Evolutionary conservation across 2,329 filamentous ascomycete genomes (phyloP), one percentile per base, ranked within the genome.

Genomic region (Hymenoscyphus linearis): DNA sequence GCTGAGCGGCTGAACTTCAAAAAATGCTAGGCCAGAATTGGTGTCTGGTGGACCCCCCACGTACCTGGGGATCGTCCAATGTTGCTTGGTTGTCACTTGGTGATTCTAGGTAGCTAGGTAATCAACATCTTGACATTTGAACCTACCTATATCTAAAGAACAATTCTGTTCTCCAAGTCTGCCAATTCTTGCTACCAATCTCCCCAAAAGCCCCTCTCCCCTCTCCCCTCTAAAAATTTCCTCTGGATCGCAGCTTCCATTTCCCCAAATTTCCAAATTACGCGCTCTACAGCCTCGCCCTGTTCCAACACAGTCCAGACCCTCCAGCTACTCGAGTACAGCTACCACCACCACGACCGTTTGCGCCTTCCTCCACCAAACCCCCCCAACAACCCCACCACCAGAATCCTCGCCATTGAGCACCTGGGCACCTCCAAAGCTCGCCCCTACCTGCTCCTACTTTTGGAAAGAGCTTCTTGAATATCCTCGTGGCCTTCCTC

Each of bases 401-500:
- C 44, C 44, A 12, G 25, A 25, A 50, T 4, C 10, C 18, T 22
- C 44, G 44, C 25, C 44, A 25, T 12, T 50, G 44, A 16, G 40
- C 31, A 31, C 31, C 10, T 31, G 31, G 6, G 31, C 31, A 31
- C 31, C 31, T 31, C 6, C 31, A 22, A 22, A 22, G 12, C 18
- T 22, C 5, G n/a, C 22, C 10, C 52, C 27, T 22, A 44, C 7
- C 35, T 27, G 36, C 18, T 50, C 25, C 12, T 37, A 58, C 44
- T 56, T 53, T 54, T 57, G 60, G 60, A 62, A 59, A 56, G 57
- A 62, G 53, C 40, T 13, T 52, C 44, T 53, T 44, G 50, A 54
- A 44, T 55, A 55, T n/a, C 35, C 14, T 13, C 4, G 18, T 50
- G 18, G n/a, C 44, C n/a, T 18, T 12, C 10, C 3, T 22, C 44